These are phyloP conservation scores for Neckera pumila DNA, from an alignment of 225 moss, liverwort and hornwort genomes.

Conservation along the genomic window DNA sequence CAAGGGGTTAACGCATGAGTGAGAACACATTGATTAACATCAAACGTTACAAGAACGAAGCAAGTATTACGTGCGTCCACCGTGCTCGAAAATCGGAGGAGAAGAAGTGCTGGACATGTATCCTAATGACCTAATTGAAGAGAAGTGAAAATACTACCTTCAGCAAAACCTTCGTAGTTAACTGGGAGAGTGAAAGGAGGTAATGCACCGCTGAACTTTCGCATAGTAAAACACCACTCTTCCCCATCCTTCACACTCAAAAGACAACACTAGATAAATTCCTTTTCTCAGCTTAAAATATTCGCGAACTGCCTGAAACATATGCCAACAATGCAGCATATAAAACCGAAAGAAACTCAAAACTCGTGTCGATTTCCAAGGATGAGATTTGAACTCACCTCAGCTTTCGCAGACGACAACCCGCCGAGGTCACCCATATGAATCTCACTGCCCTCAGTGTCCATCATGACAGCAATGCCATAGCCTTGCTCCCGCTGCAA, in stretches of 20 bases:
- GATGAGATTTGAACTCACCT: constrained; percentile 20
- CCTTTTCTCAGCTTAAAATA: not conserved
- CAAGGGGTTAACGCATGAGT: not conserved
- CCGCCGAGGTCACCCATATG: constrained; percentile 95
- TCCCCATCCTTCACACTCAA: constrained; percentile 62
- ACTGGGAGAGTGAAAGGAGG: constrained; percentile 53
- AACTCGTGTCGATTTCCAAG: not conserved
- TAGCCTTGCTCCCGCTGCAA: constrained; percentile 69
- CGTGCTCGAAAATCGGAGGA: not conserved
- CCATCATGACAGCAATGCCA: constrained; percentile 87
- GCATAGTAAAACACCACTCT: constrained; percentile 73
- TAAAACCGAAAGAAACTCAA: no score
- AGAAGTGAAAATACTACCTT: constrained; percentile 28
- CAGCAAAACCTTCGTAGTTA: constrained; percentile 77
- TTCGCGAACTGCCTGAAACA: not conserved
- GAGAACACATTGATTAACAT: not conserved
- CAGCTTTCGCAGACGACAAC: constrained; percentile 56
- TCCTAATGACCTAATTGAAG: not conserved
- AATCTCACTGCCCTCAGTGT: constrained; percentile 91
- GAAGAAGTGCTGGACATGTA: not conserved
- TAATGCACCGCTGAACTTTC: constrained; percentile 40
- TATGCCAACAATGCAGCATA: not conserved
- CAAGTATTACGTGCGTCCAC: not conserved
- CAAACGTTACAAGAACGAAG: not conserved
- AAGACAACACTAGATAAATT: not conserved